Evolutionary conservation across 2,329 filamentous ascomycete species (phyloP).

Genomic region (Monilinia vaccinii-corymbosi): DNA sequence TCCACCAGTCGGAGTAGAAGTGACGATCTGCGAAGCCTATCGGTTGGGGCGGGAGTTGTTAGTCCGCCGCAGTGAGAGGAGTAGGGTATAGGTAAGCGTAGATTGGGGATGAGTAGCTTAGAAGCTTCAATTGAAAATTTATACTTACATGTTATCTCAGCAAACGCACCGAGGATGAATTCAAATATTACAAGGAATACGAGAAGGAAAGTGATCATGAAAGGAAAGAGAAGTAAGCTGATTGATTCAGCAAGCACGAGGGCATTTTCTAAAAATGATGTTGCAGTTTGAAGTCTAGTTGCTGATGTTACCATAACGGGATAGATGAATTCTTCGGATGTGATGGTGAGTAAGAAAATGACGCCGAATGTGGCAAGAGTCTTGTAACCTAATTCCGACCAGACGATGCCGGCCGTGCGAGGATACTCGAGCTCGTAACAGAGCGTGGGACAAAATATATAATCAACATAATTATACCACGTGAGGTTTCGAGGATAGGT

Average conservation of each 20-base stretch:
- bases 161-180: slow-evolving; percentile 88
- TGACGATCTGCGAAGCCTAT: slow-evolving; percentile 73
- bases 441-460: slow-evolving; percentile 82
- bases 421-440: slow-evolving; percentile 98
- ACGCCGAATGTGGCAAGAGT: slow-evolving; percentile 86
- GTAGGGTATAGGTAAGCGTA: not conserved
- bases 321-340: slow-evolving; percentile 90
- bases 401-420: slow-evolving; percentile 64
- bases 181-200: slow-evolving; percentile 99
- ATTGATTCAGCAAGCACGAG: slow-evolving; percentile 85
- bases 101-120: too few relatives aligned
- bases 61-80: not conserved
- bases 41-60: not conserved
- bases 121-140: not conserved
- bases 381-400: slow-evolving; percentile 76
- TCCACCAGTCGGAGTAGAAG: slow-evolving; percentile 79
- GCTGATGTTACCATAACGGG: slow-evolving; percentile 73
- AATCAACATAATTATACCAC: slow-evolving; percentile 74
- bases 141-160: slow-evolving; percentile 66
- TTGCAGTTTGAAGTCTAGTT: slow-evolving; percentile 38
- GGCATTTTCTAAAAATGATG: slow-evolving; percentile 50
- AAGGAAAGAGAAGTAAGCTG: slow-evolving; percentile 86
- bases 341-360: slow-evolving; percentile 87
- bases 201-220: slow-evolving; percentile 90
- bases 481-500: slow-evolving; percentile 89